A percentile compares a stretch with the other conserved stretches of the same genome.
phyloP scores from a whole-genome alignment of 208 protist species.

The Acanthamoeba royreba region DNA sequence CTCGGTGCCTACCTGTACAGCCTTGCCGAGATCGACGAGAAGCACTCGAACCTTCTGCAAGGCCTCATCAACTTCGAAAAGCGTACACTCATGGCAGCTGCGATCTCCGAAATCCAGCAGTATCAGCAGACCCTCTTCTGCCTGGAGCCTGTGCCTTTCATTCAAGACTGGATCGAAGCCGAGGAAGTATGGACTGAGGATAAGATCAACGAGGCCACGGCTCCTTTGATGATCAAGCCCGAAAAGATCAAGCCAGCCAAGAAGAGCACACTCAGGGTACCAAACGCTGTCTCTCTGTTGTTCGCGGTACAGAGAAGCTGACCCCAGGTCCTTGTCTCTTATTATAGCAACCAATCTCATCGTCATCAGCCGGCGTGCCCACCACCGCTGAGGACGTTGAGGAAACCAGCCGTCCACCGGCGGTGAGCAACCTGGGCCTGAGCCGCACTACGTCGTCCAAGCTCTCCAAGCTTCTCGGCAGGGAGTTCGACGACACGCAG shows the following conservation, averaged over 20 bases:
- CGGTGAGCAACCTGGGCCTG: background rate
- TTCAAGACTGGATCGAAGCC: slow-evolving; percentile 29
- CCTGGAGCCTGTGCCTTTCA: background rate
- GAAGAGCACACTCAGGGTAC: background rate
- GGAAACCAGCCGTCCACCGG: too few species aligned
- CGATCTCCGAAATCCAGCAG: background rate
- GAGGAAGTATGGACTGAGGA: background rate
- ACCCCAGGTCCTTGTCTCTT: background rate
- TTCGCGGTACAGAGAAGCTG: too few species aligned
- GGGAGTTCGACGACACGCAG: slow-evolving; percentile 11
- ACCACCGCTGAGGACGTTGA: too few species aligned
- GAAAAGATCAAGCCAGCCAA: background rate
- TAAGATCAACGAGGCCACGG: background rate
- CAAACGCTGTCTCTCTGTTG: background rate
- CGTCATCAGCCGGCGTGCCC: background rate
- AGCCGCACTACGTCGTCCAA: background rate
- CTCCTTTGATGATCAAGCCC: background rate
- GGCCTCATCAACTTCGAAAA: slow-evolving; percentile 31
- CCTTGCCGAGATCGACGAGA: background rate
- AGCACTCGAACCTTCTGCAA: background rate
- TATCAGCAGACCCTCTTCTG: background rate
- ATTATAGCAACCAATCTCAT: background rate
- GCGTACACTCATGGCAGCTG: background rate
- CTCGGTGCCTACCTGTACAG: background rate
- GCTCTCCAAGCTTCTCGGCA: slow-evolving; percentile 17